Base-by-base conservation (phyloP, 768 basidiomycete species). In the Inosperma sp. region DNA sequence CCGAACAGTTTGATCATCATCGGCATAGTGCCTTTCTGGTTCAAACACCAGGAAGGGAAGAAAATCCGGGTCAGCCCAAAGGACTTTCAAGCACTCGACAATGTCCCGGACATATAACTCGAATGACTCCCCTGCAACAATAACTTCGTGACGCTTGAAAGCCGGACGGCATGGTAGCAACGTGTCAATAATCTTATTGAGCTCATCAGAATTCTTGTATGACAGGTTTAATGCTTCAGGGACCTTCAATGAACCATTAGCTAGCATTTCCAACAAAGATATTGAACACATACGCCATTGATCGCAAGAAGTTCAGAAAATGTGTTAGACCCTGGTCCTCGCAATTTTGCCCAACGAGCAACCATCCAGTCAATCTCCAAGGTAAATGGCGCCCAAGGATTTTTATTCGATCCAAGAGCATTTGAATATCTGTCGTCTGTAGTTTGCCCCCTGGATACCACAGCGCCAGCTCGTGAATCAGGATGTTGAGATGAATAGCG, bases 341-440 rank as follows among this genome's bases (percentile, higher is more conserved):
- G 1, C 66, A 71, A 25, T 73, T 22, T 46, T 70, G 68, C 71
- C 69, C 74, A 33, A 73, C 70, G 2, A 70, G 25, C 22, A 63
- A 26, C 1, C 67, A 67, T 0, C 3, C 7, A 53, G 73, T 73
- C 0, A 67, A 72, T 8, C 65, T 63, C 31, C 51, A 63, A 0
- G 13, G 35, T 42, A 59, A 62, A 0, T 19, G n/a, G n/a, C n/a
- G n/a, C n/a, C n/a, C n/a, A n/a, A n/a, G n/a, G n/a, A n/a, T n/a
- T n/a, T n/a, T n/a, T n/a, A n/a, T n/a, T n/a, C n/a, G n/a, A n/a
- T n/a, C n/a, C n/a, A n/a, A n/a, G n/a, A n/a, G n/a, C n/a, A n/a
- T n/a, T n/a, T n/a, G n/a, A n/a, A n/a, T n/a, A n/a, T n/a, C n/a
- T n/a, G n/a, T n/a, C n/a, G n/a, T n/a, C n/a, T n/a, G n/a, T n/a